These are phyloP conservation scores for Rhinocladiella mackenziei DNA, from an alignment of 2,329 filamentous ascomycete species.

Conservation along the genomic window DNA sequence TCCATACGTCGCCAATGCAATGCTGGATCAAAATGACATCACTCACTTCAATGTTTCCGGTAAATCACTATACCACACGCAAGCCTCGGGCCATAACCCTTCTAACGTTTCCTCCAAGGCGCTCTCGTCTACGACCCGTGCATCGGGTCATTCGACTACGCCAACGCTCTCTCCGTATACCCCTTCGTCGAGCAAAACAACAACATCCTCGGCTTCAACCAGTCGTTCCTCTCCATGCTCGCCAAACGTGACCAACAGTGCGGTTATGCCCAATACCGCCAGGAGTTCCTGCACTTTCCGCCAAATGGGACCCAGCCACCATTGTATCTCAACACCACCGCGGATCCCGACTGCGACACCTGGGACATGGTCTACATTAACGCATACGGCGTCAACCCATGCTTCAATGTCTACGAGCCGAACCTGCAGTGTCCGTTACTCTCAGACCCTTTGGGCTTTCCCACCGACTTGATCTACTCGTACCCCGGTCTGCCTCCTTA, in stretches of 20 bases:
- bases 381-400: conserved; percentile 56
- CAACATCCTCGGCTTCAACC: conserved; percentile 25
- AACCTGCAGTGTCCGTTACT: conserved; percentile 66
- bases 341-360: conserved; percentile 20
- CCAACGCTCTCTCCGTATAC: conserved; percentile 13
- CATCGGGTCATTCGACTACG: conserved; percentile 21
- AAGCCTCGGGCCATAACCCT: background rate
- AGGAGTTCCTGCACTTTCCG: conserved; percentile 25
- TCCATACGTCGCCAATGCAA: conserved; percentile 41
- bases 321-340: conserved; percentile 19
- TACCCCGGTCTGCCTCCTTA: conserved; percentile 61
- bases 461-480: conserved; percentile 58
- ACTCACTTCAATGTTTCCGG: conserved; percentile 52
- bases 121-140: conserved; percentile 24
- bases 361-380: conserved; percentile 34
- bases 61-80: conserved; percentile 13
- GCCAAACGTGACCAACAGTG: conserved; percentile 19
- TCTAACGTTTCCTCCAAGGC: no score
- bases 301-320: conserved; percentile 23
- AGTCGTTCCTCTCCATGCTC: conserved; percentile 15
- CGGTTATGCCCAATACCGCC: conserved; percentile 21
- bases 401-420: conserved; percentile 73
- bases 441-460: conserved; percentile 67
- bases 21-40: conserved; percentile 36
- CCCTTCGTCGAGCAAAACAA: conserved; percentile 22